phyloP scores from a whole-genome alignment of 306 rosid species.

The Neltuma alba region DNA sequence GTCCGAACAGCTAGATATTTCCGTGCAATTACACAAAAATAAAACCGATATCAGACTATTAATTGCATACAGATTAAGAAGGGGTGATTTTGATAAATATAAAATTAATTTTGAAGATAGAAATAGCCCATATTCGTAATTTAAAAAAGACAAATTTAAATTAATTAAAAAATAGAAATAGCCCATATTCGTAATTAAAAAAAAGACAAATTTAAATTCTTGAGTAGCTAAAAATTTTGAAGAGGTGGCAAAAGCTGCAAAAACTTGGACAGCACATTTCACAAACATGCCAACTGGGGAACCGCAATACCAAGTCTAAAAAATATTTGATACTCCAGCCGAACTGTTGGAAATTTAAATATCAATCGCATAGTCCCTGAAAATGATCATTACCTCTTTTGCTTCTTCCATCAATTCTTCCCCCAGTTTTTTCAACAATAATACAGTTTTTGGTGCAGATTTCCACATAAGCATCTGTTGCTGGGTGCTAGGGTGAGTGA shows the following conservation, averaged over 20 bases:
- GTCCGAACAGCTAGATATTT: slow-evolving; percentile 43
- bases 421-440: slow-evolving; percentile 91
- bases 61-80: slow-evolving; percentile 3
- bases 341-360: no score
- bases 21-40: background rate
- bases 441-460: slow-evolving; percentile 88
- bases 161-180: background rate
- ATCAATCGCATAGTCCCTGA: background rate
- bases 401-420: slow-evolving; percentile 95
- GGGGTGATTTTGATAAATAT: background rate
- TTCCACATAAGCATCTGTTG: slow-evolving; percentile 99
- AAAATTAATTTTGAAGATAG: background rate
- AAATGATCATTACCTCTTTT: slow-evolving; percentile 66
- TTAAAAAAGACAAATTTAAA: no score
- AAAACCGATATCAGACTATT: background rate
- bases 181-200: background rate
- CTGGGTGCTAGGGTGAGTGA: slow-evolving; percentile 97
- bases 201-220: background rate
- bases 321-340: background rate
- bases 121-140: background rate
- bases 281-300: background rate
- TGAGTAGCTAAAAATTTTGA: background rate
- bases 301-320: background rate
- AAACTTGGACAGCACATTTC: background rate
- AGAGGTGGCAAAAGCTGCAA: background rate